Evolutionary conservation across 371 early-diverging fungal species (phyloP).

Genomic region (Conidiobolus coronatus): DNA sequence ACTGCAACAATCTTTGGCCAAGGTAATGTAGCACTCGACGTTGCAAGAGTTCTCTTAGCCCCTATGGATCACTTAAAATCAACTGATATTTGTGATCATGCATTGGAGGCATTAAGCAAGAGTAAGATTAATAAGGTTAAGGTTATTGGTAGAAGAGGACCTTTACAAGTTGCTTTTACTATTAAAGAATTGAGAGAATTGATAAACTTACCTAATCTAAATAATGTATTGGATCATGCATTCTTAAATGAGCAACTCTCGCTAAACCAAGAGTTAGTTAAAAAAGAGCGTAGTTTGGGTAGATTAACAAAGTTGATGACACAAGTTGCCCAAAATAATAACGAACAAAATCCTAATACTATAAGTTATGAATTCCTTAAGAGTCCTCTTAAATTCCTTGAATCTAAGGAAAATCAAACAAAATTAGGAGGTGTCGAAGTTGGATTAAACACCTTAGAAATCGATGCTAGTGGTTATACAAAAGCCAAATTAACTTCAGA

Average conservation of each 20-base stretch:
- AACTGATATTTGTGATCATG: conserved; percentile 72
- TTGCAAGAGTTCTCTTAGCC: conserved; percentile 68
- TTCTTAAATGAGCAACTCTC: conserved; percentile 18
- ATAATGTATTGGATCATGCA: conserved; percentile 26
- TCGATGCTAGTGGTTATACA: conserved; percentile 19
- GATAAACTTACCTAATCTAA: conserved; percentile 37
- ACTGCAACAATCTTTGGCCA: conserved; percentile 64
- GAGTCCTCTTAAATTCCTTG: too few relatives aligned
- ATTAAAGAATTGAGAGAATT: conserved; percentile 91
- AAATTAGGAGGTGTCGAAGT: conserved; percentile 20
- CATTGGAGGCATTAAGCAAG: conserved; percentile 36
- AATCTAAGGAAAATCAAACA: conserved; percentile 4
- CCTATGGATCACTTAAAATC: conserved; percentile 43
- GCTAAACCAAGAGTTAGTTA: conserved; percentile 12
- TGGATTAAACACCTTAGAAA: conserved; percentile 42
- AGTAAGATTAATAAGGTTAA: conserved; percentile 58
- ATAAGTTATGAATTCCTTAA: too few relatives aligned
- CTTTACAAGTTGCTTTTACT: conserved; percentile 79
- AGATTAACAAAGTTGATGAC: too few relatives aligned
- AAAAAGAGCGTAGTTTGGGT: conserved; percentile 32
- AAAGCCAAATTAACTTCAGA: conserved; percentile 31
- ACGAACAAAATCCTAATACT: too few relatives aligned
- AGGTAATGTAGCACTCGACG: conserved; percentile 92
- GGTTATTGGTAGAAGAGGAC: conserved; percentile 79
- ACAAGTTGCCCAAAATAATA: too few relatives aligned